These are phyloP conservation scores for Alternaria brassicae DNA, from an alignment of 2,329 filamentous ascomycete species.

Conservation along the genomic window DNA sequence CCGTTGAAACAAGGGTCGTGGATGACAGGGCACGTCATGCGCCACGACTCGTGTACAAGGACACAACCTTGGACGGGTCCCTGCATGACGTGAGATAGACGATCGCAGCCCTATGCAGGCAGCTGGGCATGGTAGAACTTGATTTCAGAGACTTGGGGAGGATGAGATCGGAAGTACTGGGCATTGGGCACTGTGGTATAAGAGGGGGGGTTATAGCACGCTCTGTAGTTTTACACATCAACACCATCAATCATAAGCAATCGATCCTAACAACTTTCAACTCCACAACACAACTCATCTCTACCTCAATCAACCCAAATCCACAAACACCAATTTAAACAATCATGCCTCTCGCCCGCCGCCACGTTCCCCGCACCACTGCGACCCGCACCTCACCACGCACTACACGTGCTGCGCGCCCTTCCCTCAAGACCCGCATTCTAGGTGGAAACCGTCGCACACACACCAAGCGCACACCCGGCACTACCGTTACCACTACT, in stretches of 20 bases:
- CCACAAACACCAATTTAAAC: background rate
- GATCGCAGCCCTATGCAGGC: slow-evolving; percentile 18
- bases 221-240: background rate
- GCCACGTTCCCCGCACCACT: slow-evolving; percentile 29
- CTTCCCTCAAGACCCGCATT: slow-evolving; percentile 63
- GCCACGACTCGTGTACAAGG: slow-evolving; percentile 18
- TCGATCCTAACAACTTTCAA: background rate
- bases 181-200: slow-evolving; percentile 10
- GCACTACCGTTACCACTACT: slow-evolving; percentile 45
- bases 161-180: background rate
- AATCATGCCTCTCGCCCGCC: slow-evolving; percentile 42
- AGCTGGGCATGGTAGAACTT: slow-evolving; percentile 25
- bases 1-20: background rate
- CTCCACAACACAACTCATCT: background rate
- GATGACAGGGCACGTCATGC: slow-evolving; percentile 23
- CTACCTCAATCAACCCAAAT: slow-evolving; percentile 3
- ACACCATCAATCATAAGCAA: background rate
- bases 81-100: slow-evolving; percentile 37
- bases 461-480: slow-evolving; percentile 42
- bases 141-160: slow-evolving; percentile 24
- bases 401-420: slow-evolving; percentile 46
- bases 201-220: slow-evolving; percentile 6
- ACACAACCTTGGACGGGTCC: slow-evolving; percentile 16
- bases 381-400: slow-evolving; percentile 34
- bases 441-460: slow-evolving; percentile 51